phyloP scores from a whole-genome alignment of 306 rosid species.

The Sphenostylis stenocarpa region DNA sequence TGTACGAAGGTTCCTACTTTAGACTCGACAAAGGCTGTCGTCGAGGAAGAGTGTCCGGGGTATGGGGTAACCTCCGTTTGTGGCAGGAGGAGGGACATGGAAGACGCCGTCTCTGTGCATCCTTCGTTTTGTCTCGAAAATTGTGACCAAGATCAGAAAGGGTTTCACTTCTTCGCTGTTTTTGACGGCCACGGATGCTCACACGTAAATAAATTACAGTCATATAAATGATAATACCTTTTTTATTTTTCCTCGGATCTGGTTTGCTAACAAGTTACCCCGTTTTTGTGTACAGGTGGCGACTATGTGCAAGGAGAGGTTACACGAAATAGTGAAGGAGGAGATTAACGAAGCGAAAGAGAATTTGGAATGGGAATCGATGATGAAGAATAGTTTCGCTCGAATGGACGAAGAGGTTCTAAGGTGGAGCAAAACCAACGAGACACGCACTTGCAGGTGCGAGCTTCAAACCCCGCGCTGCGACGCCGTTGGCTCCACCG shows the following conservation, averaged over 20 bases:
- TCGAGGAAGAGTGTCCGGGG: slow-evolving; percentile 30
- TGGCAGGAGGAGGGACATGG: slow-evolving; percentile 93
- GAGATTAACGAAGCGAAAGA: slow-evolving; percentile 15
- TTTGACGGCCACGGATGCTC: slow-evolving; percentile 97
- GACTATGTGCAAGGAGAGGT: slow-evolving; percentile 41
- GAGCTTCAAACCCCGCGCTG: slow-evolving; percentile 71
- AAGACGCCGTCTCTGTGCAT: slow-evolving; percentile 70
- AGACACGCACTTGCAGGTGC: slow-evolving; percentile 34
- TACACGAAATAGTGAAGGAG: slow-evolving; percentile 36
- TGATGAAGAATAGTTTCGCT: slow-evolving; percentile 44
- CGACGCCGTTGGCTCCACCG: slow-evolving; percentile 89
- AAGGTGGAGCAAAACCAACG: slow-evolving; percentile 30
- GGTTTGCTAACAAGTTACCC: neutral
- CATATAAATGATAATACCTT: no score
- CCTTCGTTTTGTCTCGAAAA: slow-evolving; percentile 34
- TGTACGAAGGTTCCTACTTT: neutral
- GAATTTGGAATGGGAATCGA: slow-evolving; percentile 33
- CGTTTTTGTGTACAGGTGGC: slow-evolving; percentile 30
- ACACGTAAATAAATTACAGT: slow-evolving; percentile 46
- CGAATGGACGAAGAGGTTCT: slow-evolving; percentile 44
- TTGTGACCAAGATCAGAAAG: neutral
- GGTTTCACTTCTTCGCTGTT: slow-evolving; percentile 63
- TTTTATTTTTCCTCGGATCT: neutral
- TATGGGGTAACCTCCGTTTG: slow-evolving; percentile 81
- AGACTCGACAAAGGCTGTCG: neutral